Conservation (phyloP, 1,139 yeast genomes). For the Zygosaccharomyces sapae region DNA sequence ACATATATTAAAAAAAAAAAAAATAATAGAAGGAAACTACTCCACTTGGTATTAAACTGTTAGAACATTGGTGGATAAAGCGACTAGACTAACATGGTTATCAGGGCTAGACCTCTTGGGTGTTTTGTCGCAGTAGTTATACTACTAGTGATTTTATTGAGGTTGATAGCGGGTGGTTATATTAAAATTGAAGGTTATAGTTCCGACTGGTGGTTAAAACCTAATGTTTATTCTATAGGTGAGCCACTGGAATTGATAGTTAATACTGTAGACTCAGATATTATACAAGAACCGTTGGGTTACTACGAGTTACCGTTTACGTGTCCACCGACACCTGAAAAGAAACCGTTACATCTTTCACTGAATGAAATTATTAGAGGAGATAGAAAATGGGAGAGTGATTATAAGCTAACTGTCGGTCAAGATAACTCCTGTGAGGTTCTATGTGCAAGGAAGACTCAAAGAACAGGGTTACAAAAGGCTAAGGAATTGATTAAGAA, state of each 20-base stretch:
- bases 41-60: not conserved
- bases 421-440: slow-evolving; percentile 61
- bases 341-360: slow-evolving; percentile 61
- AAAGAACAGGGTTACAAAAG: slow-evolving; percentile 46
- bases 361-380: slow-evolving; percentile 78
- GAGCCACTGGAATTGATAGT: slow-evolving; percentile 67
- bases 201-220: slow-evolving; percentile 29
- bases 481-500: slow-evolving; percentile 62
- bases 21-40: not conserved
- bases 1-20: not conserved
- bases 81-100: slow-evolving; percentile 1
- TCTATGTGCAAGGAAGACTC: slow-evolving; percentile 61
- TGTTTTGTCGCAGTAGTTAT: slow-evolving; percentile 5
- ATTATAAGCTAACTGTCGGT: slow-evolving; percentile 58
- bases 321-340: slow-evolving; percentile 59
- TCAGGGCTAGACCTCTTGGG: slow-evolving; percentile 10
- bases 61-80: too few species aligned
- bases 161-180: slow-evolving; percentile 4
- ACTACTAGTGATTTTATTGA: slow-evolving; percentile 7
- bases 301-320: slow-evolving; percentile 77
- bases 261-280: slow-evolving; percentile 35
- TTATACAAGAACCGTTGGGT: slow-evolving; percentile 32
- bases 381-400: slow-evolving; percentile 74
- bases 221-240: slow-evolving; percentile 40
- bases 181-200: not conserved